Base-by-base conservation (phyloP, 2,329 filamentous ascomycete species). In the Trichophaea hybrida region DNA sequence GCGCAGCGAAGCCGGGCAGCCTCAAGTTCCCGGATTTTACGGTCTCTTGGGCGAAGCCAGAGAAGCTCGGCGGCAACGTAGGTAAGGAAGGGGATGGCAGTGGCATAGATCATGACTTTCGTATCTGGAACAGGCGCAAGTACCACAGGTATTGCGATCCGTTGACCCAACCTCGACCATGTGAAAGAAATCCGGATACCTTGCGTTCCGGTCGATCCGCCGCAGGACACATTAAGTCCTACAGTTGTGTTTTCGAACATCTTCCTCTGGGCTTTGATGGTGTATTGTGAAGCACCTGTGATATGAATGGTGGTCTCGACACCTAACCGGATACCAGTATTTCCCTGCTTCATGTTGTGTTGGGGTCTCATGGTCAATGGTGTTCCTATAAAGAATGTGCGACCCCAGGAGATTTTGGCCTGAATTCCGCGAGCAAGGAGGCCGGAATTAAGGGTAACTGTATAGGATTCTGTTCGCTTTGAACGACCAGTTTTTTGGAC, bases 151-250 rank as follows among this genome's bases (percentile, higher is more conserved):
- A 78, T 54, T 60, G 71, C 72, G 64, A 78, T 67, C 13, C 74
- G 72, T 65, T 76, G 75, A 32, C 71, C 72, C 32, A 75, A 71
- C 1, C 74, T 72, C 1, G 75, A 75, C 74, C 74, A 76, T 69
- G 52, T 54, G 34, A 64, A n/a, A 17, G 50, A 46, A 34, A 65
- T 34, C 12, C 61, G 37, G 34, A 65, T 56, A 6, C 63, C 61
- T 17, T 55, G 51, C 4, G 38, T 57, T 6, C 57, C 50, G 6
- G 50, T 12, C 6, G 50, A 34, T 31, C 61, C 48, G 13, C 61
- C 57, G n/a, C 55, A 17, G 5, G 46, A 44, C 44, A 62, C 32
- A 6, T 54, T 52, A 2, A 59, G 37, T 1, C 62, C 62, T 8
- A 61, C 46, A 1, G 43, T 59, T 12, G 62, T 64, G 38, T 64